A percentile compares a stretch with the other conserved stretches of the same genome.
Conservation (phyloP, 441 rosid genomes). For the Syzygium syzygioides region DNA sequence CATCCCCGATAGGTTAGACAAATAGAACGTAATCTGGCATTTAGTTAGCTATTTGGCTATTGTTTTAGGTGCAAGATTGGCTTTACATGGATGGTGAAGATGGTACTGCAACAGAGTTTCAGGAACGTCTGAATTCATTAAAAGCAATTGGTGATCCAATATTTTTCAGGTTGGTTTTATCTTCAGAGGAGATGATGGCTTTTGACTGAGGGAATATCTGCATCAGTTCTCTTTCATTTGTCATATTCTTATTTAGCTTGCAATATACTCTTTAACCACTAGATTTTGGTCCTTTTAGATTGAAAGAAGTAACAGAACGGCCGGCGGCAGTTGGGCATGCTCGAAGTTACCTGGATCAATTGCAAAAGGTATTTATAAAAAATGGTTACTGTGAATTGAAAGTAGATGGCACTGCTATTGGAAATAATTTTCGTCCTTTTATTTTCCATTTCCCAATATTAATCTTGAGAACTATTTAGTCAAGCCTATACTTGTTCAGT, state of each 20-base stretch:
- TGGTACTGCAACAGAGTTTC: conserved; percentile 72
- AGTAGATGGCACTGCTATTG: neutral
- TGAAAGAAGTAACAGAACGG: conserved; percentile 74
- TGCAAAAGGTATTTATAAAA: conserved; percentile 53
- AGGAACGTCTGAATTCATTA: conserved; percentile 58
- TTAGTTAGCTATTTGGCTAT: conserved; percentile 1
- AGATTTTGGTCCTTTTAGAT: conserved; percentile 28
- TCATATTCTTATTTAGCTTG: neutral
- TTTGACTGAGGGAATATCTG: neutral
- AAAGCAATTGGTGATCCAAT: conserved; percentile 77
- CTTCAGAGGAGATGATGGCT: neutral
- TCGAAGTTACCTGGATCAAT: conserved; percentile 47
- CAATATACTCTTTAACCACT: neutral
- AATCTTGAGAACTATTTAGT: neutral
- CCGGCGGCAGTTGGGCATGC: conserved; percentile 67
- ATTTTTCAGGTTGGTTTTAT: conserved; percentile 55
- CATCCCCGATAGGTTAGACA: neutral
- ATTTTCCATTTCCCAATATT: neutral
- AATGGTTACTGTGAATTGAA: neutral
- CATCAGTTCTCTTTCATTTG: neutral
- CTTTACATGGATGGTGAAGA: conserved; percentile 95
- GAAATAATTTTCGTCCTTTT: neutral
- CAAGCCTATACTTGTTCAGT: neutral
- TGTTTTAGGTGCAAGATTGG: conserved; percentile 91
- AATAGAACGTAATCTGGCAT: neutral